Evolutionary conservation across 2,329 filamentous ascomycete species (phyloP), one percentile per base, ranked within the genome.

Genomic region (Rutstroemia sp.): DNA sequence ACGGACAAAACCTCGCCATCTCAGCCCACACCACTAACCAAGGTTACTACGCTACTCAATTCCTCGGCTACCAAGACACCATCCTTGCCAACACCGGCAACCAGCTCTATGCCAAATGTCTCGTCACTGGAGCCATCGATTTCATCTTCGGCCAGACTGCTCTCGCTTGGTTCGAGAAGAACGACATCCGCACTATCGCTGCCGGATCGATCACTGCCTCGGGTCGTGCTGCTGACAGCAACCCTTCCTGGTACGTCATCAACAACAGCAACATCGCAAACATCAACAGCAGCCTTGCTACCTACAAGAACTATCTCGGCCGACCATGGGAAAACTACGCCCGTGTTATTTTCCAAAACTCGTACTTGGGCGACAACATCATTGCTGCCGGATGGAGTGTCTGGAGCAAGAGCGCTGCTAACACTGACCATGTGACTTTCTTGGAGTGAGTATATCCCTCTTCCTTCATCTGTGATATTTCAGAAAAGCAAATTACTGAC

Each of bases 21-120:
- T 77, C 74, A 38, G 78, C 80, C 5, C 71, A 76, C 21, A 76
- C 71, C n/a, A 70, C 67, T 55, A 72, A 76, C 53, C 78, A 82
- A 68, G 78, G 76, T 23, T 83, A 80, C 69, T 83, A 83, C 62
- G 80, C 71, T n/a, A 76, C 75, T 56, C 71, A 76, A 57, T 73
- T 84, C 62, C 72, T 72, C 44, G 80, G 80, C 5, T 79, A 74
- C 61, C 80, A 85, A 66, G 81, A 84, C 65, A 82, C 80, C 1
- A 60, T 79, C 50, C 71, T 78, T 8, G 64, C 70, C 44, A 69
- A 80, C 60, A 71, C 69, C 47, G 82, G 82, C 58, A 71, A 73
- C 57, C 76, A 83, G 63, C 65, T 83, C 41, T 84, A 81, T 64
- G 76, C 76, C 46, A 77, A 78, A 59, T 75, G 74, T 59, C 75